Percentiles rank a stretch among this genome's conserved stretches.
Conservation (phyloP, 2,329 filamentous ascomycete genomes). For the Zelopaecilomyces penicillatus region DNA sequence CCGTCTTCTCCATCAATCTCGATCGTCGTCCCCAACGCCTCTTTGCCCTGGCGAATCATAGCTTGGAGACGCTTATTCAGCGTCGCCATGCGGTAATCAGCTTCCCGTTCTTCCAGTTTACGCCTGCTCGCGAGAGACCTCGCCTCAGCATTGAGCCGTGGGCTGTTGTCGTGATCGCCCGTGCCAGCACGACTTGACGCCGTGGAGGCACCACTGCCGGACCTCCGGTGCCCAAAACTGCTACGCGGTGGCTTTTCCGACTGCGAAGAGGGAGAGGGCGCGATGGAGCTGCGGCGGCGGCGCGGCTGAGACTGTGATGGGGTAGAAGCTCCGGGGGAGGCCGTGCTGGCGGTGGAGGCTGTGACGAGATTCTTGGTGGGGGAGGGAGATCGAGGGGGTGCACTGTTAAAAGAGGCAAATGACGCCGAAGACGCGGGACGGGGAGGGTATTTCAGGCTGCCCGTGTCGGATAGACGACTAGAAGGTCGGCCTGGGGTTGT, state of each 20-base stretch:
- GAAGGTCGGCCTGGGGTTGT: constrained; percentile 23
- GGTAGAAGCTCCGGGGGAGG: constrained; percentile 17
- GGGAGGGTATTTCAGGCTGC: constrained; percentile 9
- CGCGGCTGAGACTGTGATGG: constrained; percentile 11
- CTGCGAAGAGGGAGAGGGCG: not conserved
- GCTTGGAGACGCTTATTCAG: constrained; percentile 73
- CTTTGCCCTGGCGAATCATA: constrained; percentile 83
- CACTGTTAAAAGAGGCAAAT: constrained; percentile 15
- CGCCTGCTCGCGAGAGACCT: constrained; percentile 65
- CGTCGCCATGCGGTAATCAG: constrained; percentile 69
- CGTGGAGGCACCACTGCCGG: constrained; percentile 33
- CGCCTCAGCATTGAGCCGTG: constrained; percentile 55
- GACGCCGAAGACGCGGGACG: constrained; percentile 23
- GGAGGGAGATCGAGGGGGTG: constrained; percentile 21
- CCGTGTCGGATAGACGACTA: constrained; percentile 35
- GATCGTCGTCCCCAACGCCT: constrained; percentile 70
- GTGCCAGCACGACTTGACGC: constrained; percentile 24
- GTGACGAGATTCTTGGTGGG: constrained; percentile 37
- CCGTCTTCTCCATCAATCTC: constrained; percentile 46
- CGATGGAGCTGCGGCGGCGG: constrained; percentile 8
- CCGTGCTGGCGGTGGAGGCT: not conserved
- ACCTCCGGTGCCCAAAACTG: constrained; percentile 30
- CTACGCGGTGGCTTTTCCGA: not conserved
- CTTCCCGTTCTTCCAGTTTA: constrained; percentile 64
- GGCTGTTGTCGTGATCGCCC: constrained; percentile 28